Evolutionary conservation across 768 basidiomycete species (phyloP).

Genomic region (Filobasidium floriforme): DNA sequence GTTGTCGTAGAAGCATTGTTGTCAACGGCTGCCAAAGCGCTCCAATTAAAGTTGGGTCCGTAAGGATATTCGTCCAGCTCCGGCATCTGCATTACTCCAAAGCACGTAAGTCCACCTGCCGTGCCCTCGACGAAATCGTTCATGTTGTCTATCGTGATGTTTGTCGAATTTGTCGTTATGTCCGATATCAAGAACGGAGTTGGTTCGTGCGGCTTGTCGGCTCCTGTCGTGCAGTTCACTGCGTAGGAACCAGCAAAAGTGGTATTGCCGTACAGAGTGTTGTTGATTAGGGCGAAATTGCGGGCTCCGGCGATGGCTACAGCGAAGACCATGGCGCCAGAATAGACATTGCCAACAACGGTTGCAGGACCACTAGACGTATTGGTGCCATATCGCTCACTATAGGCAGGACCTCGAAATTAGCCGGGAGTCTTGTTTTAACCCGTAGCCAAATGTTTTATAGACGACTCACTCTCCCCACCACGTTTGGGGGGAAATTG

Average conservation of each 20-base stretch:
- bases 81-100: slow-evolving; percentile 3
- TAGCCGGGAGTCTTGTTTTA: neutral
- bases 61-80: slow-evolving; percentile 4
- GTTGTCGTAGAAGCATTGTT: too few species aligned
- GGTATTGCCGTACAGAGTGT: slow-evolving; percentile 32
- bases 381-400: slow-evolving; percentile 33
- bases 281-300: slow-evolving; percentile 30
- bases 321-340: slow-evolving; percentile 37
- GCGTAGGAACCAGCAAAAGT: slow-evolving; percentile 33
- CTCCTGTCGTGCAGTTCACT: slow-evolving; percentile 30
- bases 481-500: slow-evolving; percentile 35
- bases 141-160: slow-evolving; percentile 28
- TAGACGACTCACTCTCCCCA: slow-evolving; percentile 25
- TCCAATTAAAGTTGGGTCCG: slow-evolving; percentile 13
- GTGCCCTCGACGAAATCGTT: slow-evolving; percentile 27
- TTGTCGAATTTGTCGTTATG: slow-evolving; percentile 13
- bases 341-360: slow-evolving; percentile 31
- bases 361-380: slow-evolving; percentile 26
- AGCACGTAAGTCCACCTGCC: slow-evolving; percentile 33
- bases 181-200: slow-evolving; percentile 28
- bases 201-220: slow-evolving; percentile 29
- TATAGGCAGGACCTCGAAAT: neutral
- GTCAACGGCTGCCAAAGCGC: neutral
- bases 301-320: slow-evolving; percentile 31
- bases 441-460: slow-evolving; percentile 6